These are phyloP conservation scores for Trichoderma harzianum DNA, from an alignment of 2,329 filamentous ascomycete species.

Conservation along the genomic window DNA sequence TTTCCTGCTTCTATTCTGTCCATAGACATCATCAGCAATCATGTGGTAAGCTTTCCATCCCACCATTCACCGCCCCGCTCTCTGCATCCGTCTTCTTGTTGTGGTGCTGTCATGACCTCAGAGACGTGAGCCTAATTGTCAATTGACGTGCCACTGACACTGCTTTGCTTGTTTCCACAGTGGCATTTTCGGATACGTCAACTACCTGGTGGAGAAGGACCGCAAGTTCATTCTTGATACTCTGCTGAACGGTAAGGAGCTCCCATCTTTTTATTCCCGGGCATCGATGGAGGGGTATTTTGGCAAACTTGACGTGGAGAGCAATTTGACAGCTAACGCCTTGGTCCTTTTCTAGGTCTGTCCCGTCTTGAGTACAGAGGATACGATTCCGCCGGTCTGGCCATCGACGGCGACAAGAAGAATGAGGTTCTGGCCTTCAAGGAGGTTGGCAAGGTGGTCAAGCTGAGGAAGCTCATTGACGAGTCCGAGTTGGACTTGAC, in stretches of 20 bases:
- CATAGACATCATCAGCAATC: constrained; percentile 14
- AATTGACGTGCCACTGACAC: constrained; percentile 26
- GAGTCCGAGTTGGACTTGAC: constrained; percentile 77
- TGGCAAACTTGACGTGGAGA: background rate
- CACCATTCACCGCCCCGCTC: constrained; percentile 20
- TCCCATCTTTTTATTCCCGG: constrained; percentile 22
- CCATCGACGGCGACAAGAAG: constrained; percentile 97
- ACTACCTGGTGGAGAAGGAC: constrained; percentile 99
- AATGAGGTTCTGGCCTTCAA: constrained; percentile 97
- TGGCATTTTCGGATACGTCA: constrained; percentile 98
- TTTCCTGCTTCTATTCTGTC: background rate
- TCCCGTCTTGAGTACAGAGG: constrained; percentile 96
- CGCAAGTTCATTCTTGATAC: constrained; percentile 94
- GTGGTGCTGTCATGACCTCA: background rate
- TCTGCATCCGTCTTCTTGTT: background rate
- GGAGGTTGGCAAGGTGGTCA: constrained; percentile 98
- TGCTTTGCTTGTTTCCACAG: constrained; percentile 41
- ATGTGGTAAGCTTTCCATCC: constrained; percentile 26
- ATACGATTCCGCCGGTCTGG: constrained; percentile 95
- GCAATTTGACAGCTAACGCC: constrained; percentile 20
- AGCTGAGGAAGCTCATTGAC: constrained; percentile 89
- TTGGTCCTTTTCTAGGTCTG: constrained; percentile 59
- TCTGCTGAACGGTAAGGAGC: constrained; percentile 78
- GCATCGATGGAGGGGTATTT: background rate
- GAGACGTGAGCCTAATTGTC: background rate